Evolutionary conservation across 306 rosid genomes (phyloP).

Genomic region (Prunus davidiana): DNA sequence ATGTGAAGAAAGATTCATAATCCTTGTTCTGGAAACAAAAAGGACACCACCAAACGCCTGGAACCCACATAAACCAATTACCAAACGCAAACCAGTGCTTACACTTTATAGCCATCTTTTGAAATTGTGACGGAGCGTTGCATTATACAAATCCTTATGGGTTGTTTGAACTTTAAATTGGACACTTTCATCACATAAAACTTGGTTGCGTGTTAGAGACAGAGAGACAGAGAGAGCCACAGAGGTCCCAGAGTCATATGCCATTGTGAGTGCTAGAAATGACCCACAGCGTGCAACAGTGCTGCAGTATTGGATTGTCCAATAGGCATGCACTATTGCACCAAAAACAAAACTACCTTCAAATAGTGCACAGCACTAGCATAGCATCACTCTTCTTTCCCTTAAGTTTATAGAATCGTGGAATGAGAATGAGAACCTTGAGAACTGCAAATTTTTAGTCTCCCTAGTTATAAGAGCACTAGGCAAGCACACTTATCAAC

Average conservation of each 20-base stretch:
- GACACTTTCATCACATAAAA: not conserved
- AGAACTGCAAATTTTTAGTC: too few relatives aligned
- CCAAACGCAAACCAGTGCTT: too few relatives aligned
- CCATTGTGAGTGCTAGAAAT: not conserved
- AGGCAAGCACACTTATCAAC: not conserved
- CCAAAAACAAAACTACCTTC: not conserved
- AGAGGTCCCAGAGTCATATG: not conserved
- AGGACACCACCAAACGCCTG: not conserved
- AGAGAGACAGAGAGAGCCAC: not conserved
- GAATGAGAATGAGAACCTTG: too few relatives aligned
- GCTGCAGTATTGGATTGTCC: not conserved
- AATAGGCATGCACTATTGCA: not conserved
- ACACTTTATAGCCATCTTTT: too few relatives aligned
- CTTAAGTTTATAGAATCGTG: too few relatives aligned
- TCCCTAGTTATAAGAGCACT: not conserved
- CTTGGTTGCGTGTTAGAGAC: not conserved
- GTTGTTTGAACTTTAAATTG: too few relatives aligned
- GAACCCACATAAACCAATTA: not conserved
- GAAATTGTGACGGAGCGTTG: too few relatives aligned
- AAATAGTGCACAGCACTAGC: not conserved
- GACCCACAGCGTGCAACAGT: not conserved
- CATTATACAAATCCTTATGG: too few relatives aligned
- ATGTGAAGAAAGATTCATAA: not conserved
- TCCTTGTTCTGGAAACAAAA: not conserved
- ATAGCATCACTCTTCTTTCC: too few relatives aligned